phyloP scores from a whole-genome alignment of 805 yeast species.

The Kuraishia molischiana region DNA sequence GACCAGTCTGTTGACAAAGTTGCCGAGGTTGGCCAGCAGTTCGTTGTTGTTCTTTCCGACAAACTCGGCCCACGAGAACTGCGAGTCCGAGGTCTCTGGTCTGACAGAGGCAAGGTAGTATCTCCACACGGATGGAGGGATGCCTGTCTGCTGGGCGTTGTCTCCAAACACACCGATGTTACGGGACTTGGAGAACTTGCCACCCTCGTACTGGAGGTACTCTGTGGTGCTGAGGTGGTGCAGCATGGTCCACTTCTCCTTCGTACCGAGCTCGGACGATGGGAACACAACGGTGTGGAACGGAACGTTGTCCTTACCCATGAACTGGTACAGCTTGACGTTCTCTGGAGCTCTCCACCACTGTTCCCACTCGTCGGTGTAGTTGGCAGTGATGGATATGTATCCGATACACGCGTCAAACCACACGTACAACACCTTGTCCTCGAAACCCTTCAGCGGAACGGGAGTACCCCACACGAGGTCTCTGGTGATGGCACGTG shows the following conservation, averaged over 20 bases:
- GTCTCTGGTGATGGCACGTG: conserved; percentile 96
- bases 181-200: conserved; percentile 97
- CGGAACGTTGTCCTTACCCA: conserved; percentile 99
- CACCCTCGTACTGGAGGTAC: conserved; percentile 94
- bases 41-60: conserved; percentile 91
- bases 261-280: conserved; percentile 80
- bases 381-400: conserved; percentile 91
- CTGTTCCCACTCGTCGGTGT: conserved; percentile 67
- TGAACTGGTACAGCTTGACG: conserved; percentile 86
- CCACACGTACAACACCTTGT: conserved; percentile 96
- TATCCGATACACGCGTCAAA: conserved; percentile 98
- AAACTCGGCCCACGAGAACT: conserved; percentile 95
- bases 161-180: conserved; percentile 98
- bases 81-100: conserved; percentile 94
- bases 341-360: conserved; percentile 97
- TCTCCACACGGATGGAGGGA: conserved; percentile 94
- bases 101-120: conserved; percentile 86
- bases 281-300: conserved; percentile 99
- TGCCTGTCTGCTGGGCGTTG: conserved; percentile 89
- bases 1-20: conserved; percentile 87
- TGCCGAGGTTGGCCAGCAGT: conserved; percentile 91
- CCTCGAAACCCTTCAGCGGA: conserved; percentile 76
- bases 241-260: conserved; percentile 81
- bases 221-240: conserved; percentile 92
- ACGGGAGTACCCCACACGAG: conserved; percentile 98